A percentile compares a stretch with the other conserved stretches of the same genome.
phyloP scores from a whole-genome alignment of 2,329 filamentous ascomycete genomes.

The Fusarium virguliforme region DNA sequence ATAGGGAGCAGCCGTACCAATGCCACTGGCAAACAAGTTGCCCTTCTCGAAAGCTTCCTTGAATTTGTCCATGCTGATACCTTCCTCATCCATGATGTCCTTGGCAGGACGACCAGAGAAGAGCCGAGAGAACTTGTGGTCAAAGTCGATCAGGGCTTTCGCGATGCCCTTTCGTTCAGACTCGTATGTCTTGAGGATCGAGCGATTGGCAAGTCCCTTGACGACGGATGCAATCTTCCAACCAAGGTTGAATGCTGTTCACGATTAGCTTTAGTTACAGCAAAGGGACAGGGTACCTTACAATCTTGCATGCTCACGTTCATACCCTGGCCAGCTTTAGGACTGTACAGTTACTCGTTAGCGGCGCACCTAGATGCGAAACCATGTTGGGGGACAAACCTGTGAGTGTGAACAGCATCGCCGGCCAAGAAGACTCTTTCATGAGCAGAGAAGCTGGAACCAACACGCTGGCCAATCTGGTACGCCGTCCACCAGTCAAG shows the following conservation, averaged over 20 bases:
- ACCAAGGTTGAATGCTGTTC: conserved; percentile 62
- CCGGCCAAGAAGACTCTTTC: conserved; percentile 79
- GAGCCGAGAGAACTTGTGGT: conserved; percentile 53
- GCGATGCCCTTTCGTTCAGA: conserved; percentile 66
- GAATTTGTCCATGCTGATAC: conserved; percentile 75
- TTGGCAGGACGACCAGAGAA: conserved; percentile 64
- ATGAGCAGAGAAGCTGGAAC: conserved; percentile 59
- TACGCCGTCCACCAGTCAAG: conserved; percentile 57
- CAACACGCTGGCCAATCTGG: conserved; percentile 74
- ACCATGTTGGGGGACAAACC: not conserved
- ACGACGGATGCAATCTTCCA: conserved; percentile 69
- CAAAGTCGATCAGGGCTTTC: conserved; percentile 63
- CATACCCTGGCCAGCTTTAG: conserved; percentile 81
- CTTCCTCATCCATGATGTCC: conserved; percentile 72
- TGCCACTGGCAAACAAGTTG: conserved; percentile 57
- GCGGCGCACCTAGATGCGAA: not conserved
- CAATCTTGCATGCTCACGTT: conserved; percentile 79
- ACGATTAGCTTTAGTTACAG: not conserved
- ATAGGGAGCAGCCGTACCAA: conserved; percentile 15
- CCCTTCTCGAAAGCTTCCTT: conserved; percentile 73
- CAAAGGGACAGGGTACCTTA: not conserved
- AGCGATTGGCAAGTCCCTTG: conserved; percentile 45
- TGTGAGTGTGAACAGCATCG: conserved; percentile 69
- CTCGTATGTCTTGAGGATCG: conserved; percentile 64
- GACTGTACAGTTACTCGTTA: conserved; percentile 46